Evolutionary conservation across 192 early-diverging fungal genomes (phyloP).

Genomic region (Linderina pennispora): DNA sequence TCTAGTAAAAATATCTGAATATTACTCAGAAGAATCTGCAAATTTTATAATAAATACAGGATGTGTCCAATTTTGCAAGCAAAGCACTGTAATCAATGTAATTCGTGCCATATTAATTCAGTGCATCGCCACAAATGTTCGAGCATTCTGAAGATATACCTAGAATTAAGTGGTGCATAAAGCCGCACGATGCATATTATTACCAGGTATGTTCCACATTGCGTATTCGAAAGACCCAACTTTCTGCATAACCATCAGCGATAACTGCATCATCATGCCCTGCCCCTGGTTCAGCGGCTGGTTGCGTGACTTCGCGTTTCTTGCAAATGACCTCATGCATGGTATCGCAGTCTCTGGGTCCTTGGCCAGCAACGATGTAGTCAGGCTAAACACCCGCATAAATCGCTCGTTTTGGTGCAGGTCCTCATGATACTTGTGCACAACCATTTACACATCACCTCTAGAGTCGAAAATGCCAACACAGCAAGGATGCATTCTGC

Average conservation of each 20-base stretch:
- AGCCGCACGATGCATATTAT: slow-evolving; percentile 86
- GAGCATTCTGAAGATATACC: too few species aligned
- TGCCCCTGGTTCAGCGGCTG: slow-evolving; percentile 85
- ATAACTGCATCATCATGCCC: slow-evolving; percentile 76
- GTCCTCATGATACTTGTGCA: slow-evolving; percentile 96
- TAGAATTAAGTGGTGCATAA: too few species aligned
- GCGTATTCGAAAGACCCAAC: slow-evolving; percentile 96
- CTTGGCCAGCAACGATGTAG: slow-evolving; percentile 78
- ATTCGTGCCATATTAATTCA: too few species aligned
- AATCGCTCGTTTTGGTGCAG: slow-evolving; percentile 95
- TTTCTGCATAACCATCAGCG: slow-evolving; percentile 78
- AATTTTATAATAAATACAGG: too few species aligned
- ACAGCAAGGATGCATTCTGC: slow-evolving; percentile 70
- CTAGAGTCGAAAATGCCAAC: slow-evolving; percentile 79
- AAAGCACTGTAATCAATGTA: too few species aligned
- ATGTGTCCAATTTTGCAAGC: too few species aligned
- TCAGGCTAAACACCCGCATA: slow-evolving; percentile 96
- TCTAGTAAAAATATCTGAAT: too few species aligned
- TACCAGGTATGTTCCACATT: slow-evolving; percentile 78
- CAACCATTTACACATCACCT: slow-evolving; percentile 79
- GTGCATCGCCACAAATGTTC: too few species aligned
- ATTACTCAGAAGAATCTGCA: too few species aligned
- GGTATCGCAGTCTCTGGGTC: slow-evolving; percentile 90
- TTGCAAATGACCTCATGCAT: slow-evolving; percentile 79
- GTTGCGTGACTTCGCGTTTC: slow-evolving; percentile 74